Percentiles rank a stretch among this genome's conserved stretches.
Conservation (phyloP, 805 yeast genomes). For the Pichia nakasei region DNA sequence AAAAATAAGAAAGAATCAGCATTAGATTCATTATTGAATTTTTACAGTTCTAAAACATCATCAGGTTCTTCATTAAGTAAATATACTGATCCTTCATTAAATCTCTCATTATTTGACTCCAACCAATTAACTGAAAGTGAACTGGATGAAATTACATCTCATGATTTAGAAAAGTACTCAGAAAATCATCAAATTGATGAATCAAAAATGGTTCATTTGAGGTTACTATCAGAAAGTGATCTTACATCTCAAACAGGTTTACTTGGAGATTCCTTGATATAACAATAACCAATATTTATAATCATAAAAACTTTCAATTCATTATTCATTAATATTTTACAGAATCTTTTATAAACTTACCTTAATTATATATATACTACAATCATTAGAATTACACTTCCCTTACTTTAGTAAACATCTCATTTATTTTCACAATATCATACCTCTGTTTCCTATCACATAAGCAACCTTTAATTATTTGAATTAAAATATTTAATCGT, state of each 20-base stretch:
- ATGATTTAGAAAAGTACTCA: background rate
- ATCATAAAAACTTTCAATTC: background rate
- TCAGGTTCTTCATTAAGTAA: background rate
- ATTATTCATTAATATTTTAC: too few species aligned
- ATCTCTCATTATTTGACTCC: background rate
- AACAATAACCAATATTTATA: background rate
- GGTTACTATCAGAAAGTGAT: conserved; percentile 8
- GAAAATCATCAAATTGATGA: conserved; percentile 2
- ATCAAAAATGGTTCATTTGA: conserved; percentile 3
- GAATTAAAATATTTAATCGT: background rate
- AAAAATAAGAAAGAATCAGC: conserved; percentile 11
- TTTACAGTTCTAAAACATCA: conserved; percentile 28
- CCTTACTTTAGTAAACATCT: background rate
- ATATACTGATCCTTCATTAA: conserved; percentile 3
- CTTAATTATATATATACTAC: background rate
- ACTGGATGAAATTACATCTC: conserved; percentile 31
- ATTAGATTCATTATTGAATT: conserved; percentile 29
- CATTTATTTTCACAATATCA: conserved; percentile 4
- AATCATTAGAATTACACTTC: background rate
- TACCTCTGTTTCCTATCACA: conserved; percentile 2
- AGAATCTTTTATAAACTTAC: too few species aligned
- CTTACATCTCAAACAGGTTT: conserved; percentile 6
- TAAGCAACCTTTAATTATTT: conserved; percentile 5
- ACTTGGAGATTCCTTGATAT: background rate
- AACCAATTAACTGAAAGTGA: conserved; percentile 32